A percentile compares a stretch with the other conserved stretches of the same genome.
Evolutionary conservation across 345 rosid species (phyloP).

Genomic region (Arabidopsis suecica): DNA sequence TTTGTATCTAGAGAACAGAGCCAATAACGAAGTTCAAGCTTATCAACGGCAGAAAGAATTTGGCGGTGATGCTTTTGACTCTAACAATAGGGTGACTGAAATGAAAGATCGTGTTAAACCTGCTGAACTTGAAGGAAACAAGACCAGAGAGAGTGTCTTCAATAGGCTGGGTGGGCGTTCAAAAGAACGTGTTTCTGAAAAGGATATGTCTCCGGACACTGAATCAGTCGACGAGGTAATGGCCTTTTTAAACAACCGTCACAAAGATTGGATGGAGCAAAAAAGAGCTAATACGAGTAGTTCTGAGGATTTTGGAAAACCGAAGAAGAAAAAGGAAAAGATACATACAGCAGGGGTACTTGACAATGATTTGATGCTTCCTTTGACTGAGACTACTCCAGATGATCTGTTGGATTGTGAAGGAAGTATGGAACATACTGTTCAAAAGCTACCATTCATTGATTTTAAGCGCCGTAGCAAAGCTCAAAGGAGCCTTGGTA

Average conservation of each 20-base stretch:
- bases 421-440: conserved; percentile 33
- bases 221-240: conserved; percentile 60
- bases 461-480: conserved; percentile 64
- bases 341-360: conserved; percentile 22
- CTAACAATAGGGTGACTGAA: conserved; percentile 30
- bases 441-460: conserved; percentile 47
- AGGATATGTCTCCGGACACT: conserved; percentile 19
- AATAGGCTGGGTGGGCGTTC: conserved; percentile 53
- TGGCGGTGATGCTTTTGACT: conserved; percentile 38
- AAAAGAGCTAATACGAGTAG: conserved; percentile 23
- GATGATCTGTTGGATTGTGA: conserved; percentile 28
- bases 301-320: conserved; percentile 12
- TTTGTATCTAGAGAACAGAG: conserved; percentile 32
- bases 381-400: conserved; percentile 34
- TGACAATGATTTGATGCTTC: conserved; percentile 32
- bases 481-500: conserved; percentile 33
- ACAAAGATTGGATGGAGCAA: conserved; percentile 42
- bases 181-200: conserved; percentile 21
- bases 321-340: conserved; percentile 40
- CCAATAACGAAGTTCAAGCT: conserved; percentile 23
- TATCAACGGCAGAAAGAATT: conserved; percentile 35
- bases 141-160: conserved; percentile 57
- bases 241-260: conserved; percentile 48
- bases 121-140: conserved; percentile 28
- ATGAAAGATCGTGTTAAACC: conserved; percentile 11